Conservation (phyloP, 179 eudicot genomes). For the Carnegiea gigantea region DNA sequence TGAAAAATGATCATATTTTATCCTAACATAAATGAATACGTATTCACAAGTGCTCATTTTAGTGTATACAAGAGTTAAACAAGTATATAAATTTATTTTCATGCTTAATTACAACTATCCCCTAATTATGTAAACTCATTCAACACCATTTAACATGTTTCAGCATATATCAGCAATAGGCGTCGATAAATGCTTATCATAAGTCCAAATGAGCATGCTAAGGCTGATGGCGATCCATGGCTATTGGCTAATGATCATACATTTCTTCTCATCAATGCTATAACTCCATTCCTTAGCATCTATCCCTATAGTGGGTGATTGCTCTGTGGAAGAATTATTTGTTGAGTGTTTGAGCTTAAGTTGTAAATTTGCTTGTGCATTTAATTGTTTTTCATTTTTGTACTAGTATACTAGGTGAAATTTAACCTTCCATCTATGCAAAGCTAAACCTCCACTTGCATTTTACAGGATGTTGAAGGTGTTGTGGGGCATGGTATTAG, state of each 20-base stretch:
- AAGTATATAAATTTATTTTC: too few relatives aligned
- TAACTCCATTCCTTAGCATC: not conserved
- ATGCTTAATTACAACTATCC: too few relatives aligned
- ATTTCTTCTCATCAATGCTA: not conserved
- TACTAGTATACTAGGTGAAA: not conserved
- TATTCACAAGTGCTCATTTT: too few relatives aligned
- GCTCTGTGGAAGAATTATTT: not conserved
- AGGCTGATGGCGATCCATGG: not conserved
- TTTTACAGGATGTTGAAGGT: slow-evolving; percentile 49
- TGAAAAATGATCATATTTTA: too few relatives aligned
- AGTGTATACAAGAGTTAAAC: too few relatives aligned
- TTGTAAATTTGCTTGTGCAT: not conserved
- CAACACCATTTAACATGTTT: too few relatives aligned
- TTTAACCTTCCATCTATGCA: not conserved
- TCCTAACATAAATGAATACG: too few relatives aligned
- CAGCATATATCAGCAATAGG: too few relatives aligned
- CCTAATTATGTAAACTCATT: too few relatives aligned
- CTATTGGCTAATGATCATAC: not conserved
- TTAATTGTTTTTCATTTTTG: not conserved
- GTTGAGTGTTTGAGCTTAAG: not conserved
- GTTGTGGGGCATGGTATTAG: slow-evolving; percentile 33
- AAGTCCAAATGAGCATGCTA: too few relatives aligned
- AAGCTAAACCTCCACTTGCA: not conserved
- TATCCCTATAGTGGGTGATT: not conserved
- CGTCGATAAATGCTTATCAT: too few relatives aligned